Conservation (phyloP, 495 filamentous ascomycete species). For the Lasiosphaeris hirsuta region DNA sequence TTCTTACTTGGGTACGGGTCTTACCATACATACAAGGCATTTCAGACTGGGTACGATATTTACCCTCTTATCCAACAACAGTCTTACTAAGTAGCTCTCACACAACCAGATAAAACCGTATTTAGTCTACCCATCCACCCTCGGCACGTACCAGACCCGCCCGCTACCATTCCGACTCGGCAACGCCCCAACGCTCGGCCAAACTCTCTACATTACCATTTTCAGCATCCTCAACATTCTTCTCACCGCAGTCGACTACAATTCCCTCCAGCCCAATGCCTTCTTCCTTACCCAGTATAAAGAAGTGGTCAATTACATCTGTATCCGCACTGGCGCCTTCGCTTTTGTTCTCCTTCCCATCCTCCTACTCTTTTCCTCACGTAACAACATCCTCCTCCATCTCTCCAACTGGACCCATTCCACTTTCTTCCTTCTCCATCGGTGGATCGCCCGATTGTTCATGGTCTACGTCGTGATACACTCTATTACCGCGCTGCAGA, state of each 20-base stretch:
- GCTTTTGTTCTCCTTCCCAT: conserved; percentile 33
- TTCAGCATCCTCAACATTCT: conserved; percentile 41
- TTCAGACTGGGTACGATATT: neutral
- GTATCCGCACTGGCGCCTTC: conserved; percentile 37
- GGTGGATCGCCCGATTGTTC: conserved; percentile 43
- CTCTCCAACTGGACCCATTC: conserved; percentile 43
- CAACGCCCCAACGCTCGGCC: conserved; percentile 36
- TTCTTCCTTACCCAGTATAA: conserved; percentile 21
- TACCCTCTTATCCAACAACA: neutral
- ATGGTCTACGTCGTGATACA: conserved; percentile 36
- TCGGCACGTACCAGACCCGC: conserved; percentile 28
- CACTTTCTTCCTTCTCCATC: conserved; percentile 44
- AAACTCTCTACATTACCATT: conserved; percentile 34
- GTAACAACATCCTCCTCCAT: conserved; percentile 47
- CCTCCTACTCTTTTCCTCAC: conserved; percentile 33
- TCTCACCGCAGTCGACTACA: conserved; percentile 33
- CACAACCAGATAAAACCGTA: conserved; percentile 1
- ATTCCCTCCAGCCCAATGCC: conserved; percentile 14
- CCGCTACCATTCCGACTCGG: conserved; percentile 28
- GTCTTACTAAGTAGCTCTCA: neutral
- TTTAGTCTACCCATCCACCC: conserved; percentile 25
- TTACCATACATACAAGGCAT: neutral
- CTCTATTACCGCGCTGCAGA: conserved; percentile 23
- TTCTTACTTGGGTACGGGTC: neutral
- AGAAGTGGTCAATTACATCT: conserved; percentile 38